phyloP scores from a whole-genome alignment of 78 protist genomes.

The Dictyostelium capitatum region DNA sequence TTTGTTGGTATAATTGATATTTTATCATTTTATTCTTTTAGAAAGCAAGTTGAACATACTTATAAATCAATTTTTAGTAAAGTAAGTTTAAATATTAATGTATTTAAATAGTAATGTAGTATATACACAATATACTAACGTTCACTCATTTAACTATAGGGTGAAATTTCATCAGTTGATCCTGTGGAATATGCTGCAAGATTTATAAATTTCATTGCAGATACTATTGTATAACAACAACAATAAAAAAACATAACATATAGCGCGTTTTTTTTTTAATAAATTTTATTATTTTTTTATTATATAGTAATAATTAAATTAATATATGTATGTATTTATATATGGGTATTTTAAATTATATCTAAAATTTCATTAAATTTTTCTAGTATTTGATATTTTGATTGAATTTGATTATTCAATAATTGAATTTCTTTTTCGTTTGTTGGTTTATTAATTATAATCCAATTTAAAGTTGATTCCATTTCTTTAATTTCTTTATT shows the following conservation, averaged over 20 bases:
- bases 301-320: neutral
- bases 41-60: constrained; percentile 90
- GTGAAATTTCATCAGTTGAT: constrained; percentile 74
- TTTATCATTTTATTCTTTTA: constrained; percentile 84
- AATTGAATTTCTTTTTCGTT: neutral
- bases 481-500: neutral
- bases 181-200: constrained; percentile 85
- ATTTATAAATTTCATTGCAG: constrained; percentile 76
- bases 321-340: neutral
- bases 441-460: neutral
- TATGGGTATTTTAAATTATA: neutral
- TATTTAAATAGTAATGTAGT: neutral
- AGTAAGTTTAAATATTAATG: too few relatives aligned
- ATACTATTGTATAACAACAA: constrained; percentile 31
- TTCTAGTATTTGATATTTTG: neutral
- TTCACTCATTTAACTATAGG: constrained; percentile 50
- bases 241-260: neutral
- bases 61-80: constrained; percentile 81
- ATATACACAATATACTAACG: too few relatives aligned
- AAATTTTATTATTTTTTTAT: neutral
- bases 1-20: constrained; percentile 93
- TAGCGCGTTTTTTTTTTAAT: neutral
- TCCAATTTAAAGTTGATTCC: neutral
- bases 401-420: neutral
- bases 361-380: neutral